Base-by-base conservation (phyloP, 2,329 filamentous ascomycete genomes). In the Arthrobotrys megalospora region DNA sequence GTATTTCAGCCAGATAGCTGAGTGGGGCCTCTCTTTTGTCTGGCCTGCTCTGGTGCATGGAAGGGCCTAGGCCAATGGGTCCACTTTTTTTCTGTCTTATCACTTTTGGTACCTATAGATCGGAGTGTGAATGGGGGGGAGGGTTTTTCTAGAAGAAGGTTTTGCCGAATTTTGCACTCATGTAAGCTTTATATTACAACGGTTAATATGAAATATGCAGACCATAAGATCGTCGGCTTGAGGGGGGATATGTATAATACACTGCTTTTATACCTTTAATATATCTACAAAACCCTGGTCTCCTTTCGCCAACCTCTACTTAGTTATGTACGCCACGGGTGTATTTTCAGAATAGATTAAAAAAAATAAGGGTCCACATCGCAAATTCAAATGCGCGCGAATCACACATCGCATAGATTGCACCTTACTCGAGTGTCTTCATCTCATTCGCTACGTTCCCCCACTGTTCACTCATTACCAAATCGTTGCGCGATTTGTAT, bases 401-500 rank as follows among this genome's bases (percentile, higher is more conserved):
- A 28, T 38, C 36, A 38, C 36, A 1, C 36, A 38, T 38, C 24
- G 12, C 12, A 38, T 38, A 8, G 8, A 38, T 38, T 3, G 36
- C 36, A 38, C 12, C 19, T 60, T 28, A 43, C 36, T 60, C 16
- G 24, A 64, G 28, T 7, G 21, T 53, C 38, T 66, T 47, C 53
- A 66, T 66, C 38, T 75, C 76, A 6, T 53, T 32, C 19, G 34
- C 68, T 10, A 80, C 28, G 24, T 63, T 36, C 34, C 43, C 32
- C 55, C 41, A 69, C 41, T 71, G 24, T 1, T 10, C 36, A 2
- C 66, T 19, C 65, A 34, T 50, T 64, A 47, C 34, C 60, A 73
- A 14, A 65, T 53, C 41, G n/a, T 69, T 55, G 3, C 78, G 24
- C 43, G 76, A 16, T 64, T 72, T 52, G 58, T 63, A 75, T 53